Evolutionary conservation across 2,329 filamentous ascomycete species (phyloP).

Genomic region (Raffaelea albimanens): DNA sequence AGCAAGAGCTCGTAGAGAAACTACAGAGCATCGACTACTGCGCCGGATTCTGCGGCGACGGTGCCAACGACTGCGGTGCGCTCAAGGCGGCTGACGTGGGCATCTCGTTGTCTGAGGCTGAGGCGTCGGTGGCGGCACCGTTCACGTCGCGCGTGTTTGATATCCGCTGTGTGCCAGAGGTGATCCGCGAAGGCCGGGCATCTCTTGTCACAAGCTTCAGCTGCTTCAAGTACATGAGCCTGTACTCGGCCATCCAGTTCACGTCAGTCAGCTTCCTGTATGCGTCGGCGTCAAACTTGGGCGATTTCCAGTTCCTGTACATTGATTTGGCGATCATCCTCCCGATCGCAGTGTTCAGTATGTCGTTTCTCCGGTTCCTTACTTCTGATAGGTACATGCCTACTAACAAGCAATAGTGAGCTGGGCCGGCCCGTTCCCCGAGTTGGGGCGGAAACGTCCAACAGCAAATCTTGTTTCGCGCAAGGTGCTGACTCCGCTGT

Average conservation of each 20-base stretch:
- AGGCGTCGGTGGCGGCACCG: constrained; percentile 94
- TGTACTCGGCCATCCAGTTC: constrained; percentile 99
- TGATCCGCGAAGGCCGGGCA: constrained; percentile 89
- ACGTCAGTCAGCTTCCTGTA: constrained; percentile 95
- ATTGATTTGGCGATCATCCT: constrained; percentile 90
- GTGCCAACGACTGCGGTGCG: constrained; percentile 94
- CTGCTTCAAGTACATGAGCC: constrained; percentile 99
- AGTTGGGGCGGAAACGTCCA: constrained; percentile 73
- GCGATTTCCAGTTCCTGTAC: constrained; percentile 94
- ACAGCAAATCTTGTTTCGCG: constrained; percentile 86
- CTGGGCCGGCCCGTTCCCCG: constrained; percentile 78
- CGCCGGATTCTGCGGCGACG: constrained; percentile 92
- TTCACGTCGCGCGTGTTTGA: constrained; percentile 95
- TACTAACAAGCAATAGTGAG: constrained; percentile 51
- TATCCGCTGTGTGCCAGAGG: constrained; percentile 86
- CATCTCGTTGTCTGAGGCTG: constrained; percentile 92
- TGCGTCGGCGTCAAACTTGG: constrained; percentile 83
- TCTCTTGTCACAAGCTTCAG: constrained; percentile 97
- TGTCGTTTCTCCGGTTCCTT: constrained; percentile 20
- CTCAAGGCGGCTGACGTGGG: constrained; percentile 96
- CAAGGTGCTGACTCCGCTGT: constrained; percentile 80
- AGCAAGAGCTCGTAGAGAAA: constrained; percentile 95
- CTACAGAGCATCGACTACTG: constrained; percentile 94
- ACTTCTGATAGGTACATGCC: not conserved
- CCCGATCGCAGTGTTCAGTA: constrained; percentile 90